Base-by-base conservation (phyloP, 345 rosid species). In the Pistacia atlantica region DNA sequence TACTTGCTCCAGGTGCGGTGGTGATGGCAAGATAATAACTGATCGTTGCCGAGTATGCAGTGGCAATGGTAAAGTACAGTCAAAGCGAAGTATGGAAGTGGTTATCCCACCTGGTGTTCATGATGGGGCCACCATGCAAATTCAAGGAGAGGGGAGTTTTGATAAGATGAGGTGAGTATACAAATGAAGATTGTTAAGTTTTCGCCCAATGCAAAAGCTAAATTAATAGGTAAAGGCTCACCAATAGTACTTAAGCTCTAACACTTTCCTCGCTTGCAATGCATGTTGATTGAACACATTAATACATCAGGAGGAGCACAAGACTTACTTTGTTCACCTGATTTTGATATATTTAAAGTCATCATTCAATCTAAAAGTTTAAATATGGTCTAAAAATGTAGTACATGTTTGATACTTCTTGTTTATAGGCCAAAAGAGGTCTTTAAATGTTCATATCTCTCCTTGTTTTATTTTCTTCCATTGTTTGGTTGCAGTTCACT, bases 41-140 rank as follows among this genome's bases (percentile, higher is more conserved):
- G 97, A 93, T 69, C 80, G 78, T 68, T 95, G 99, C 83, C 81
- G 54, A 60, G 86, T 75, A 61, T 95, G 98, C 78, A 58, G 73
- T 52, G 96, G 99, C 67, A 84, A 74, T 51, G 95, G 98, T 77
- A 85, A 86, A 77, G 72, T 88, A 67, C 83, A 78, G 84, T 84
- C 92, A 71, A 87, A 71, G 75, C 83, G 90, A 78, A 86, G 75
- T 60, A 77, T 91, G 86, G 84, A 82, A 75, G 80, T 93, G 62
- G 80, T 75, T 56, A 85, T 91, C 70, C 99, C 97, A 10, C 89
- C 98, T 79, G 99, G 99, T 76, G 93, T 91, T 69, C 86, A 76
- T 60, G 81, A 90, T 86, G 93, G 97, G 82, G 86, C 95, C 73
- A 87, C 87, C 35, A 86, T 93, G 92, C 86, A 79, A 84, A 76